A percentile compares a stretch with the other conserved stretches of the same genome.
Conservation (phyloP, 495 filamentous ascomycete species). For the Lindgomyces ingoldianus region DNA sequence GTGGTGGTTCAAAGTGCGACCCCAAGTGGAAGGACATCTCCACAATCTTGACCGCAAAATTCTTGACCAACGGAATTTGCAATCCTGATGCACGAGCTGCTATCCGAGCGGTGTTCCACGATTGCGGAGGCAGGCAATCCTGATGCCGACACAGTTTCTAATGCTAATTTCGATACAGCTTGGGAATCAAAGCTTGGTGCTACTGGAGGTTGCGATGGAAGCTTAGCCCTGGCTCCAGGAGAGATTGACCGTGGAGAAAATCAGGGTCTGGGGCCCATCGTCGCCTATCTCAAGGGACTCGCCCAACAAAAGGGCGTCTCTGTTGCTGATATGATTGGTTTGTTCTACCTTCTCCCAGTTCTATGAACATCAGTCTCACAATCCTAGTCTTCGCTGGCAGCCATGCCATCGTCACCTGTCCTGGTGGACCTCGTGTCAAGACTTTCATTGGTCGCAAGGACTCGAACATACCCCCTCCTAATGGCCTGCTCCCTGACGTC, state of each 20-base stretch:
- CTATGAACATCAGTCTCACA: not conserved
- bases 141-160: not conserved
- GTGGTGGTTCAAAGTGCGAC: conserved; percentile 9
- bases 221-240: conserved; percentile 33
- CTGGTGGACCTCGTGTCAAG: conserved; percentile 37
- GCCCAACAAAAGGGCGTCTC: conserved; percentile 25
- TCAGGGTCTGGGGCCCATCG: conserved; percentile 40
- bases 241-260: conserved; percentile 38
- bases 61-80: conserved; percentile 33
- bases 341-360: not conserved
- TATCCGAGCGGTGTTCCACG: conserved; percentile 34
- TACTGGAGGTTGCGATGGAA: conserved; percentile 41
- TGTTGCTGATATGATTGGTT: conserved; percentile 38
- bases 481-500: conserved; percentile 38
- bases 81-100: conserved; percentile 34
- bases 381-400: conserved; percentile 32
- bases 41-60: conserved; percentile 25
- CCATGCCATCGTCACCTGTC: conserved; percentile 42
- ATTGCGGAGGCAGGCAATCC: conserved; percentile 24
- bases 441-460: conserved; percentile 39
- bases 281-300: conserved; percentile 23
- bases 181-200: conserved; percentile 28
- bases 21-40: conserved; percentile 27
- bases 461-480: conserved; percentile 22
- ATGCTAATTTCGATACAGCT: conserved; percentile 10